Conservation (phyloP, 257 asterid genomes). For the Verbena officinalis region DNA sequence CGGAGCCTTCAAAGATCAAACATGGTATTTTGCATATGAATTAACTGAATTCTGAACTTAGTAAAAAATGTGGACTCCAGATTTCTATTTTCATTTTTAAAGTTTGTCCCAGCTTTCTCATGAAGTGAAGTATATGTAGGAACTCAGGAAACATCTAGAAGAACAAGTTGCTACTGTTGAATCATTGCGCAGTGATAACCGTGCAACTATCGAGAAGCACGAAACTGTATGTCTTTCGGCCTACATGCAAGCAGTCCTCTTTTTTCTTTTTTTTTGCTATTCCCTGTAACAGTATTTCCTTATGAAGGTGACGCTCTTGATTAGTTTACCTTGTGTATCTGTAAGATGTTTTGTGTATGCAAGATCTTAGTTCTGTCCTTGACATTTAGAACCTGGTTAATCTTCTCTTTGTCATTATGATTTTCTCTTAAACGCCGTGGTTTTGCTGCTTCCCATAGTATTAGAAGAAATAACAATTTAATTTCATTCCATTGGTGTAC, state of each 20-base stretch:
- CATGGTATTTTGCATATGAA: constrained; percentile 48
- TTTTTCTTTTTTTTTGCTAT: not conserved
- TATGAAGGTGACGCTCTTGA: constrained; percentile 3
- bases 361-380: not conserved
- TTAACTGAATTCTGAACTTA: constrained; percentile 8
- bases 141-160: constrained; percentile 89
- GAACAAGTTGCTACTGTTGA: constrained; percentile 69
- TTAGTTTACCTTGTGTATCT: not conserved
- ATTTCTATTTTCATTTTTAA: not conserved
- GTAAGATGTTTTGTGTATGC: not conserved
- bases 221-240: constrained; percentile 62
- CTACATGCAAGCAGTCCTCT: constrained; percentile 21
- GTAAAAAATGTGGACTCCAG: constrained; percentile 17
- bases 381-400: constrained; percentile 2
- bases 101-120: constrained; percentile 11
- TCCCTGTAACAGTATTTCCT: not conserved
- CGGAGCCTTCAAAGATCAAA: constrained; percentile 94
- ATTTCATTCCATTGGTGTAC: constrained; percentile 9
- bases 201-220: constrained; percentile 62
- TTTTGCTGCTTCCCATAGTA: not conserved
- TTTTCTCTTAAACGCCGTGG: not conserved
- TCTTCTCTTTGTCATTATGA: not conserved
- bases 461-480: constrained; percentile 10
- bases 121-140: constrained; percentile 49
- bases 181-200: constrained; percentile 64